A percentile compares a stretch with the other conserved stretches of the same genome.
phyloP scores from a whole-genome alignment of 2,329 filamentous ascomycete species.

The Parafenestella ontariensis region DNA sequence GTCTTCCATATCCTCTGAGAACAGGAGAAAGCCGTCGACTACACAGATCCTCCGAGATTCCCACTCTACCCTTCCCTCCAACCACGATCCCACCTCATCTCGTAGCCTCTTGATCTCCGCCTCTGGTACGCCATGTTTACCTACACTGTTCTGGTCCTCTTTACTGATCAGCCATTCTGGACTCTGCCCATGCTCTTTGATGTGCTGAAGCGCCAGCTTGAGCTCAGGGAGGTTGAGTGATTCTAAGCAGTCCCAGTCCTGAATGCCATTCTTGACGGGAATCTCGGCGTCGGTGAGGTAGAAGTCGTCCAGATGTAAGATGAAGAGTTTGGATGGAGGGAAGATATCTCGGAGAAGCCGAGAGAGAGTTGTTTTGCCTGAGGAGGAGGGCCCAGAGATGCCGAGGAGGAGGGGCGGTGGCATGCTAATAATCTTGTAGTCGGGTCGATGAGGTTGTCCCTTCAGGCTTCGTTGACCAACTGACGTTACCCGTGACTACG shows the following conservation, averaged over 20 bases:
- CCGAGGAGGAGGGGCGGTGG: slow-evolving; percentile 68
- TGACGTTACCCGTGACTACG: background rate
- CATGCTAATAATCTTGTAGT: slow-evolving; percentile 3
- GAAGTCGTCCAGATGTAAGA: slow-evolving; percentile 96
- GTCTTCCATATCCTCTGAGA: slow-evolving; percentile 62
- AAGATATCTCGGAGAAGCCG: slow-evolving; percentile 85
- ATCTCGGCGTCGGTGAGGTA: slow-evolving; percentile 80
- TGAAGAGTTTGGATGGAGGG: slow-evolving; percentile 65
- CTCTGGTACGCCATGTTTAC: slow-evolving; percentile 46
- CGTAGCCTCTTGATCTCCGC: slow-evolving; percentile 49
- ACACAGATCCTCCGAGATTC: slow-evolving; percentile 60
- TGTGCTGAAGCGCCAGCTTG: slow-evolving; percentile 70
- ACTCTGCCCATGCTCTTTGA: slow-evolving; percentile 71
- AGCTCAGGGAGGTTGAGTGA: slow-evolving; percentile 77
- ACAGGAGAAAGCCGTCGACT: slow-evolving; percentile 89
- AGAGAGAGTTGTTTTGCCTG: slow-evolving; percentile 93
- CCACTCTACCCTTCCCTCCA: slow-evolving; percentile 24
- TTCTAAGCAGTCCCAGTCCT: slow-evolving; percentile 92
- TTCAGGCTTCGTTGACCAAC: background rate
- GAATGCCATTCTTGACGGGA: slow-evolving; percentile 60
- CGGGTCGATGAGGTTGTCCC: background rate
- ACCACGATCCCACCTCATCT: slow-evolving; percentile 15
- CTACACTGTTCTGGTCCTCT: slow-evolving; percentile 64
- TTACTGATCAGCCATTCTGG: slow-evolving; percentile 59
- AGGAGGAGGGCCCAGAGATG: slow-evolving; percentile 88